phyloP scores from a whole-genome alignment of 768 basidiomycete genomes.

The Leucocoprinus leucothites region DNA sequence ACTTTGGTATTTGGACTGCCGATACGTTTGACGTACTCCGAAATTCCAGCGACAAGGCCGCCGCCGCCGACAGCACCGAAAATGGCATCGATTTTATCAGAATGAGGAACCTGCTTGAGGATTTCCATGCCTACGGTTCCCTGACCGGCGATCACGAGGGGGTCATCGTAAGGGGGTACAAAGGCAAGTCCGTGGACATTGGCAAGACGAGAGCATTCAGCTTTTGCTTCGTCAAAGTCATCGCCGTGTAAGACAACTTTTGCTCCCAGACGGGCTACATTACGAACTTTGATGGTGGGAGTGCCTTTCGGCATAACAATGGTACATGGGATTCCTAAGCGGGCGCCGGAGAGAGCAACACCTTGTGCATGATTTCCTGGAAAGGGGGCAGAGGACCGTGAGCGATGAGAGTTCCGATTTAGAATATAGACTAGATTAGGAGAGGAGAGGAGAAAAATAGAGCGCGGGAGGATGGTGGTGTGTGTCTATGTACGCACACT shows the following conservation, averaged over 20 bases:
- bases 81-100: constrained; percentile 76
- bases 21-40: constrained; percentile 90
- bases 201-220: constrained; percentile 87
- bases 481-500: constrained; percentile 50
- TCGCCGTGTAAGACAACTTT: constrained; percentile 89
- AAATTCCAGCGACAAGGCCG: constrained; percentile 87
- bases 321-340: constrained; percentile 90
- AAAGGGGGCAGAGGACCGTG: background rate
- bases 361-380: constrained; percentile 98
- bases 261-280: constrained; percentile 91
- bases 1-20: constrained; percentile 81
- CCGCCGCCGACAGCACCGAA: constrained; percentile 95
- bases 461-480: constrained; percentile 12
- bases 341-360: constrained; percentile 90
- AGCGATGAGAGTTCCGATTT: background rate
- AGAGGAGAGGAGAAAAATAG: constrained; percentile 12
- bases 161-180: constrained; percentile 97
- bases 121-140: constrained; percentile 96
- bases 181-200: constrained; percentile 73
- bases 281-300: constrained; percentile 93
- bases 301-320: constrained; percentile 98
- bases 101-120: constrained; percentile 78
- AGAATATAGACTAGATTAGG: background rate
- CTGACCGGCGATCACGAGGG: constrained; percentile 94
- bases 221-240: constrained; percentile 96